Evolutionary conservation across 176 grass and related monocot species (phyloP), one percentile per base, ranked within the genome.

Genomic region (bread wheat (Triticum aestivum)): DNA sequence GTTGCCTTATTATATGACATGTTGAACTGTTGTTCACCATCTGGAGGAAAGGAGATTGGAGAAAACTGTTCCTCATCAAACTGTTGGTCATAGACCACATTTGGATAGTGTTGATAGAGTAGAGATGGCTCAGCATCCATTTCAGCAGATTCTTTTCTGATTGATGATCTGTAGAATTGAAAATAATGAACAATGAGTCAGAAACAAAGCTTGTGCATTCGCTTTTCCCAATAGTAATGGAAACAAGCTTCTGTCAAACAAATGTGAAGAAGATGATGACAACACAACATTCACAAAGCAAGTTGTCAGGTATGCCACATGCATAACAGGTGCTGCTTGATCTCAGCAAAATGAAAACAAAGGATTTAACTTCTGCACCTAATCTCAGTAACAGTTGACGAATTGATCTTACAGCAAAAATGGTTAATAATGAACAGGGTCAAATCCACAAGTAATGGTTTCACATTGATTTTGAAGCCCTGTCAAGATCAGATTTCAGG

Each of bases 1-100:
- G 52, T 83, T 24, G 18, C 37, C 83, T 91, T 96, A 85, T 88
- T 96, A 89, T 94, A 94, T 61, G 87, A 92, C 87, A 91, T 86
- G 69, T 85, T 96, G 80, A 94, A 91, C 33, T 82, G 85, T 21
- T 86, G 87, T 41, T 59, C 84, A 77, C 69, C 87, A 75, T 89
- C 78, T 69, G 85, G 90, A 83, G 59, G 65, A 61, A 87, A 87
- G 80, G 90, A 91, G n/a, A 87, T 80, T 61, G 86, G 85, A 83
- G 86, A 91, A 35, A 84, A 79, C 47, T 86, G 51, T 65, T 92
- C 91, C 7, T 83, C 88, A 42, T 92, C 88, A 83, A 83, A 83
- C 47, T 84, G 83, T 80, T 84, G 80, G 27, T 89, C 75, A 77
- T 11, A 56, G 84, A 86, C 80, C 81, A 77, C 81, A 30, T 85